Evolutionary conservation across 768 basidiomycete species (phyloP).

Genomic region (Hygrocybe coccinea): DNA sequence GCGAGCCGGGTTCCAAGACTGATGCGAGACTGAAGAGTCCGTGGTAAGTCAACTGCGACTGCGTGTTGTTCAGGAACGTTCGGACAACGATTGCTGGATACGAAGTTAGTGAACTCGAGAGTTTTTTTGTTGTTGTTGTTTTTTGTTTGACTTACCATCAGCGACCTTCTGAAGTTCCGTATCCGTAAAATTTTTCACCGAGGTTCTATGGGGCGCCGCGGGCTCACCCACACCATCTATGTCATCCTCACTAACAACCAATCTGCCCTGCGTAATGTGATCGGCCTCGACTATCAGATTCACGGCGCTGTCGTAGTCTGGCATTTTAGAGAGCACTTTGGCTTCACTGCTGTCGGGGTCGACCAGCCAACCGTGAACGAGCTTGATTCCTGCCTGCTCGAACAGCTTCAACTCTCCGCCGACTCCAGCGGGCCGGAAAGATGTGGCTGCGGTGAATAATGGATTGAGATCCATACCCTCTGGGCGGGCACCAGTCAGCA

Average conservation of each 20-base stretch:
- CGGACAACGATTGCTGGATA: slow-evolving; percentile 59
- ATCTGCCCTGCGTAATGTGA: slow-evolving; percentile 57
- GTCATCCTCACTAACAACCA: slow-evolving; percentile 43
- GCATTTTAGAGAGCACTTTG: slow-evolving; percentile 42
- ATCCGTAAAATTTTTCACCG: slow-evolving; percentile 37
- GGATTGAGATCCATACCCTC: slow-evolving; percentile 91
- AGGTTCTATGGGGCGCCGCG: slow-evolving; percentile 22
- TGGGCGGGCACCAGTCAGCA: no score
- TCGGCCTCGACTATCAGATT: slow-evolving; percentile 77
- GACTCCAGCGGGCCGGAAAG: slow-evolving; percentile 61
- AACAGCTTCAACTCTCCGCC: slow-evolving; percentile 84
- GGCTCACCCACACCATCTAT: slow-evolving; percentile 10
- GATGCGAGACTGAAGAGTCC: slow-evolving; percentile 79
- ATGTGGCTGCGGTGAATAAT: slow-evolving; percentile 62
- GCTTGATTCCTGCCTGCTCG: slow-evolving; percentile 69
- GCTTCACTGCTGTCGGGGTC: slow-evolving; percentile 63
- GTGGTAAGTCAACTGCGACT: slow-evolving; percentile 83
- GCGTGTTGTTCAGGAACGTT: slow-evolving; percentile 62
- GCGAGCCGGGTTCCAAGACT: slow-evolving; percentile 46
- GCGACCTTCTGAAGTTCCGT: slow-evolving; percentile 61
- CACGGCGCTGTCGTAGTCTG: slow-evolving; percentile 73
- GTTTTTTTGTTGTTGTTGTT: no score
- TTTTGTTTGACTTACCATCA: slow-evolving; percentile 52
- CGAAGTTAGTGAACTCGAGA: not conserved
- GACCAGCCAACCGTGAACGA: slow-evolving; percentile 90